Evolutionary conservation across 1,284 basidiomycete genomes (phyloP).

Genomic region (Austropuccinia psidii): DNA sequence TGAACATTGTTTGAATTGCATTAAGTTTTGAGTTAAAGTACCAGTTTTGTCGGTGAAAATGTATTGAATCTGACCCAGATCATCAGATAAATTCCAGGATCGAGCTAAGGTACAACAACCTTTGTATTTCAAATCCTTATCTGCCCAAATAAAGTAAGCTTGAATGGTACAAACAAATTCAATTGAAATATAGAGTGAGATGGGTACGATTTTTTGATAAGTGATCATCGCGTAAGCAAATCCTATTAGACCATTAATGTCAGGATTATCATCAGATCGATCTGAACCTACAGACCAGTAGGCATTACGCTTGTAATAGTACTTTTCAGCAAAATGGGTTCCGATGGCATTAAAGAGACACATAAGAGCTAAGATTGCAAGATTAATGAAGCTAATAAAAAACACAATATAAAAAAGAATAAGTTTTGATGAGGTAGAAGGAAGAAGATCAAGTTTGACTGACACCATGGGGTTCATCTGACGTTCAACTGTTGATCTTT

Average conservation of each 20-base stretch:
- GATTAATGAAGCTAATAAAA: slow-evolving; percentile 70
- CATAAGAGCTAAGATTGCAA: slow-evolving; percentile 71
- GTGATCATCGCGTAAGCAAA: slow-evolving; percentile 85
- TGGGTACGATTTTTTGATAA: slow-evolving; percentile 85
- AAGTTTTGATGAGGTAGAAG: not conserved
- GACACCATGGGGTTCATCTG: slow-evolving; percentile 96
- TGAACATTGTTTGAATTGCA: slow-evolving; percentile 92
- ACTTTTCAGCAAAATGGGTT: slow-evolving; percentile 69
- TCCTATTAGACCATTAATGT: slow-evolving; percentile 83
- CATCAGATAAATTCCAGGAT: slow-evolving; percentile 94
- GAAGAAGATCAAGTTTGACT: slow-evolving; percentile 45
- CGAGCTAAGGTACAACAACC: slow-evolving; percentile 60
- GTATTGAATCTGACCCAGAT: slow-evolving; percentile 89
- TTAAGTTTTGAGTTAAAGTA: slow-evolving; percentile 89
- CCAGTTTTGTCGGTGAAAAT: slow-evolving; percentile 98
- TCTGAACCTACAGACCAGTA: slow-evolving; percentile 74
- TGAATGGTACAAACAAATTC: slow-evolving; percentile 80
- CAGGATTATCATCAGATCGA: slow-evolving; percentile 67
- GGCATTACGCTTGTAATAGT: slow-evolving; percentile 61
- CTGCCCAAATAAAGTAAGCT: slow-evolving; percentile 85
- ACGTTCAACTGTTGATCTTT: slow-evolving; percentile 83
- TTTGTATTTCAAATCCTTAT: slow-evolving; percentile 64
- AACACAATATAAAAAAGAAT: too few relatives aligned
- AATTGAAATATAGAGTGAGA: slow-evolving; percentile 95
- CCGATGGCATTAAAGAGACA: slow-evolving; percentile 75